Evolutionary conservation across 495 filamentous ascomycete genomes (phyloP).

Genomic region (Aspergillus olivimuriae): DNA sequence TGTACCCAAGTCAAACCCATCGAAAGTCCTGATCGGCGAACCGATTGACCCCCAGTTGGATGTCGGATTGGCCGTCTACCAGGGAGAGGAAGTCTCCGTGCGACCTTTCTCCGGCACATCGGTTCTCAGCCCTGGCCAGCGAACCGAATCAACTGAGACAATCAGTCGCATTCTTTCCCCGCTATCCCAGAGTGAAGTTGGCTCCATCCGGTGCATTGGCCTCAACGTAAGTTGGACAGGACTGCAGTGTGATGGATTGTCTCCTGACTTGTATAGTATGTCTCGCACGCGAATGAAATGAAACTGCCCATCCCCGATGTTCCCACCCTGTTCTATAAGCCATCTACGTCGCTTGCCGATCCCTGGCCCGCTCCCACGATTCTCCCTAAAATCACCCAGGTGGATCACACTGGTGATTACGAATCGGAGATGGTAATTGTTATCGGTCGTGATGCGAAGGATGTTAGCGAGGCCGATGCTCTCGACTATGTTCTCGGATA

Average conservation of each 20-base stretch:
- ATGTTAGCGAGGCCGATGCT: constrained; percentile 63
- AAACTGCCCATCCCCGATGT: constrained; percentile 64
- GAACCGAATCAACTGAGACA: constrained; percentile 40
- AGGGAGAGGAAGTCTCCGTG: constrained; percentile 49
- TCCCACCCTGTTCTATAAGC: constrained; percentile 79
- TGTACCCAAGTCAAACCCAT: constrained; percentile 44
- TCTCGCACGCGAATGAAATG: constrained; percentile 69
- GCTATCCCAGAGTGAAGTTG: constrained; percentile 38
- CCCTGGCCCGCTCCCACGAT: constrained; percentile 63
- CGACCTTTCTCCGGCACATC: constrained; percentile 50
- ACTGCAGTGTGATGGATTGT: background rate
- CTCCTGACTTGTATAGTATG: no score
- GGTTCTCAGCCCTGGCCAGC: constrained; percentile 43
- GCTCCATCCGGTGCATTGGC: constrained; percentile 62
- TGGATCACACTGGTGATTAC: constrained; percentile 60
- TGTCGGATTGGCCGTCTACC: constrained; percentile 48
- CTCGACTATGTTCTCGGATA: constrained; percentile 76
- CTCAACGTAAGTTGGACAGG: constrained; percentile 49
- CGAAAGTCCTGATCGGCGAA: constrained; percentile 50
- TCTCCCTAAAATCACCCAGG: constrained; percentile 52
- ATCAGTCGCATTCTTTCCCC: constrained; percentile 52
- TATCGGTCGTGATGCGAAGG: constrained; percentile 62
- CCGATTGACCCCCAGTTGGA: constrained; percentile 46
- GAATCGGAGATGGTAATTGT: constrained; percentile 76
- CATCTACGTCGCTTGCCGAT: constrained; percentile 59